Percentiles rank a stretch among this genome's conserved stretches.
Conservation (phyloP, 805 yeast species). For the Wickerhamiella allomyrinae region DNA sequence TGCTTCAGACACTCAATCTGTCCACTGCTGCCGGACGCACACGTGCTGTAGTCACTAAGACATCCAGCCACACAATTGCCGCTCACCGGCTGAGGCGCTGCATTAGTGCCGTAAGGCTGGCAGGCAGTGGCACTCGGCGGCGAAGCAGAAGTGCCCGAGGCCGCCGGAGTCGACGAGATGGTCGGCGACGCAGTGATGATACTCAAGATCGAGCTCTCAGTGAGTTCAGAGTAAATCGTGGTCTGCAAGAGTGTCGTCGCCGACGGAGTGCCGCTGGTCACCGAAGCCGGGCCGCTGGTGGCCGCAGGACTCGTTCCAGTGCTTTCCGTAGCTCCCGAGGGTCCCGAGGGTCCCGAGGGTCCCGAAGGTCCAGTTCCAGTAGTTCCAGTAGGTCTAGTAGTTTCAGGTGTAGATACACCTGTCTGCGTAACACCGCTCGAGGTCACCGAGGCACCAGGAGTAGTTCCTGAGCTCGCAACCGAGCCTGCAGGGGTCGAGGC, state of each 20-base stretch:
- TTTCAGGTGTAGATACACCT: background rate
- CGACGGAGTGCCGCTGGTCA: no score
- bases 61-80: slow-evolving; percentile 17
- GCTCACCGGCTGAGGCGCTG: slow-evolving; percentile 2
- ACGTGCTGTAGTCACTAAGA: slow-evolving; percentile 6
- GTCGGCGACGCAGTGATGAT: background rate
- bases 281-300: background rate
- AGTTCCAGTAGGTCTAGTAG: background rate
- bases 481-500: background rate
- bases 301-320: background rate
- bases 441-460: background rate
- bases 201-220: background rate
- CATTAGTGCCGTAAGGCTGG: background rate
- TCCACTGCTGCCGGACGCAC: slow-evolving; percentile 5
- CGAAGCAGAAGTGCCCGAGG: background rate
- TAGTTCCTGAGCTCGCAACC: background rate
- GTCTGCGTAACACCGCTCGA: no score
- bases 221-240: no score
- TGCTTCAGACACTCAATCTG: slow-evolving; percentile 9
- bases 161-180: background rate
- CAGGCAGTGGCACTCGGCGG: no score
- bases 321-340: no score
- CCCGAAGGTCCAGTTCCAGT: background rate
- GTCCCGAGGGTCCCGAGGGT: no score
- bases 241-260: no score